Evolutionary conservation across 495 filamentous ascomycete species (phyloP).

Genomic region (Aspergillus affinis): DNA sequence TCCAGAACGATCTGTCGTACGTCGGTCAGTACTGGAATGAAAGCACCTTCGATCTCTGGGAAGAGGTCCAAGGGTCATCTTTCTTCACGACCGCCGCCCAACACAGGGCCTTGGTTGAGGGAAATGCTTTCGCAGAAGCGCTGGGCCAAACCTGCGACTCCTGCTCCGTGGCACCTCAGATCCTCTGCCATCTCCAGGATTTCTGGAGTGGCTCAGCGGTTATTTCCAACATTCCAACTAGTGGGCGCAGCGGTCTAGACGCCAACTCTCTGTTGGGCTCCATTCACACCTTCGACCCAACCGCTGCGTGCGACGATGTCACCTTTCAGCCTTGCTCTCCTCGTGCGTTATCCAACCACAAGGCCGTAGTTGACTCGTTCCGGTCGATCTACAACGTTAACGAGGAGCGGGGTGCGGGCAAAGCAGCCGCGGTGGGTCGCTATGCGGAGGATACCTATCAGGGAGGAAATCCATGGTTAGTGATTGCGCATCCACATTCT

Average conservation of each 20-base stretch:
- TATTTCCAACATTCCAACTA: slow-evolving; percentile 41
- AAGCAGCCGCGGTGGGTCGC: slow-evolving; percentile 62
- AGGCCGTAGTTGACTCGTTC: slow-evolving; percentile 51
- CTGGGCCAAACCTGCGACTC: too few species aligned
- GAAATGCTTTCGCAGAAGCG: slow-evolving; percentile 53
- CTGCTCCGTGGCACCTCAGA: too few species aligned
- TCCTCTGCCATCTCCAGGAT: too few species aligned
- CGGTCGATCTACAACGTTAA: slow-evolving; percentile 48
- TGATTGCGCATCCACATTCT: too few species aligned
- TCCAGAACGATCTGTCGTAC: slow-evolving; percentile 60
- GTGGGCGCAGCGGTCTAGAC: slow-evolving; percentile 48
- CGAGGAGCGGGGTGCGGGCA: slow-evolving; percentile 38
- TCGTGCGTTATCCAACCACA: slow-evolving; percentile 50
- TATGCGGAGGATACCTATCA: slow-evolving; percentile 71
- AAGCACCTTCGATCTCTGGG: slow-evolving; percentile 62
- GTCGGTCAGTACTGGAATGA: slow-evolving; percentile 69
- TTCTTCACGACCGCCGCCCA: slow-evolving; percentile 63
- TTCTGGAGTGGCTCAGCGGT: slow-evolving; percentile 44
- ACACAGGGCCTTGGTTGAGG: slow-evolving; percentile 60
- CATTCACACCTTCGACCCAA: slow-evolving; percentile 49
- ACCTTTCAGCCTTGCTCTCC: slow-evolving; percentile 53
- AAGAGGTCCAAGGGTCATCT: slow-evolving; percentile 61
- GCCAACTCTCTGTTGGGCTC: slow-evolving; percentile 41
- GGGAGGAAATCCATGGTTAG: slow-evolving; percentile 58
- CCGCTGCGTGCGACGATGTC: slow-evolving; percentile 46